Evolutionary conservation across 106 monocot species (phyloP), one percentile per base, ranked within the genome.

Genomic region (Vanilla planifolia): DNA sequence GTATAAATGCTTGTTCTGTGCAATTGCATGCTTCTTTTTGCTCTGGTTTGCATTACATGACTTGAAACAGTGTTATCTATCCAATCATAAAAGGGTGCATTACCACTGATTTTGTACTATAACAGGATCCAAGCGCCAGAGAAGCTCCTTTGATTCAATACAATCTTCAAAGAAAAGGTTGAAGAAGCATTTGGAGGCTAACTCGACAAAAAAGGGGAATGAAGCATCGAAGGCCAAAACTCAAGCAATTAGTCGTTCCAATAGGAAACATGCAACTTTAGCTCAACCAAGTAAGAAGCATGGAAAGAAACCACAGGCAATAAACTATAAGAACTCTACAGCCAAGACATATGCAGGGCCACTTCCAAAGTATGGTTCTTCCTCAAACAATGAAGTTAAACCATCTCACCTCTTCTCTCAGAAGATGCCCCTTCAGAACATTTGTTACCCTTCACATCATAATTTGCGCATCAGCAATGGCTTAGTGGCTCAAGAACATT

Each of bases 61-160:
- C 22, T 47, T 20, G 17, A 3, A 6, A 20, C 20, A 10, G 20
- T 20, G 8, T 21, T 5, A 33, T 25, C 11, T 8, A 51, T 6
- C 10, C n/a, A 33, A 13, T 33, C n/a, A n/a, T n/a, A 55, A 33
- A 7, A 33, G 33, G n/a, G 6, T 14, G 15, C 8, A 11, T 4
- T 29, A 53, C 32, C 5, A 29, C 5, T 8, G 32, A 15, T 3
- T 30, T 51, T 7, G 0, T 57, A 8, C 16, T 5, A 14, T 29
- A 6, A 21, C 57, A 34, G 57, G 35, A 28, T 57, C 35, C 16
- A 57, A 57, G 28, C 57, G 57, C 35, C 19, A 35, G 35, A 34
- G 20, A 57, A 21, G 2, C 8, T 21, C n/a, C 35, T 34, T 35
- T 35, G 9, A 9, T 35, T 57, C 57, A 15, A 57, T 1, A 22